These are phyloP conservation scores for Clavispora vitiphila DNA, from an alignment of 805 yeast species.

Conservation along the genomic window DNA sequence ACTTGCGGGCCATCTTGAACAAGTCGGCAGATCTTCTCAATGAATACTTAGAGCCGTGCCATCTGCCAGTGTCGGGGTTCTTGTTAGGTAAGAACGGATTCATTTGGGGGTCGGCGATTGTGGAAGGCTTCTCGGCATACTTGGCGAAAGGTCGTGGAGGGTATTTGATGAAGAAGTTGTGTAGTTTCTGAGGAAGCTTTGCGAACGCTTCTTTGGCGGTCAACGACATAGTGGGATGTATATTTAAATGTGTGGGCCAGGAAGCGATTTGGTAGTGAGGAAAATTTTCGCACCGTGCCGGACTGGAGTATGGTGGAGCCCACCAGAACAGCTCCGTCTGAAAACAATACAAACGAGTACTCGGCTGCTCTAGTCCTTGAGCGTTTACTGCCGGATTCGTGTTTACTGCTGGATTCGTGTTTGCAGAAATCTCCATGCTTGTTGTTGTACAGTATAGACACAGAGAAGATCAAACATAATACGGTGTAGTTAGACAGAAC, in stretches of 20 bases:
- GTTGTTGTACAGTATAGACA: too few relatives aligned
- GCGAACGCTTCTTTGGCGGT: slow-evolving; percentile 44
- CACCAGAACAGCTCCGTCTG: neutral
- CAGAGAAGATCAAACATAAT: too few relatives aligned
- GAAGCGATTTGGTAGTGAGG: slow-evolving; percentile 1
- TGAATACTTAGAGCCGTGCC: slow-evolving; percentile 75
- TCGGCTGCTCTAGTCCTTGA: too few relatives aligned
- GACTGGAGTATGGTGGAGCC: neutral
- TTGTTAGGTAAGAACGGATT: slow-evolving; percentile 86
- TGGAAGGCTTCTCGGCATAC: slow-evolving; percentile 61
- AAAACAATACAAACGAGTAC: too few relatives aligned
- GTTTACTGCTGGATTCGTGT: too few relatives aligned
- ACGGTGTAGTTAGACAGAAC: too few relatives aligned
- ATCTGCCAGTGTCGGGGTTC: slow-evolving; percentile 73
- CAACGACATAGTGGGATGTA: slow-evolving; percentile 16
- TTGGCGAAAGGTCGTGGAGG: slow-evolving; percentile 79
- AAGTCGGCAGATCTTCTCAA: slow-evolving; percentile 78
- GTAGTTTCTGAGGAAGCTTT: slow-evolving; percentile 64
- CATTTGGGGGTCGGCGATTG: slow-evolving; percentile 61
- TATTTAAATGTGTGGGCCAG: neutral
- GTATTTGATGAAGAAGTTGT: slow-evolving; percentile 69
- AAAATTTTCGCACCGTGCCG: slow-evolving; percentile 13
- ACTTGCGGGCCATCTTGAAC: slow-evolving; percentile 74
- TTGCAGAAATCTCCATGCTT: too few relatives aligned
- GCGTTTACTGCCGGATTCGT: too few relatives aligned